These are phyloP conservation scores for Pseudocercospora vitis DNA, from an alignment of 2,329 filamentous ascomycete genomes.

Conservation along the genomic window DNA sequence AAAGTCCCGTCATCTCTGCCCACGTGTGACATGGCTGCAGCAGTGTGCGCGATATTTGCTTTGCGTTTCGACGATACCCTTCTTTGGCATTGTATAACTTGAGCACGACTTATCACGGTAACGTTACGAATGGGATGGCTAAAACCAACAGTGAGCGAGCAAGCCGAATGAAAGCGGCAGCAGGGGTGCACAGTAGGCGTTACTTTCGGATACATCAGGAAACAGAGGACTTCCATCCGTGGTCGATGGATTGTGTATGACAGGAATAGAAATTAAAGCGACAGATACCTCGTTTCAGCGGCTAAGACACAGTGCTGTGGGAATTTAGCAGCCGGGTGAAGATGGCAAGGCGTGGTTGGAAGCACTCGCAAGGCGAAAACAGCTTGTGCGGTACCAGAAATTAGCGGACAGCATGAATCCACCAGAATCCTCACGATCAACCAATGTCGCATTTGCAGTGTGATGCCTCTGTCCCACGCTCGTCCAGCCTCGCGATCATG, in stretches of 20 bases:
- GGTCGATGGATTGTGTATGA: not conserved
- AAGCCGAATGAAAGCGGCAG: constrained; percentile 2
- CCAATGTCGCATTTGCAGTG: no score
- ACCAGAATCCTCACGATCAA: not conserved
- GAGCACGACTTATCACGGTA: constrained; percentile 19
- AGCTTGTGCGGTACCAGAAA: constrained; percentile 7
- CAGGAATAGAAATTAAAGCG: constrained; percentile 3
- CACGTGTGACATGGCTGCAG: constrained; percentile 22
- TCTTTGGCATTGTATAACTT: constrained; percentile 26
- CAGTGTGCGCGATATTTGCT: not conserved
- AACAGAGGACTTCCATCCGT: constrained; percentile 1
- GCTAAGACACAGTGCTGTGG: not conserved
- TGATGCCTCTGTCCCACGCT: no score
- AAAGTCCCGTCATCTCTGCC: constrained; percentile 35
- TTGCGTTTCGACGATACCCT: constrained; percentile 26
- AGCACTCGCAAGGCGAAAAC: not conserved
- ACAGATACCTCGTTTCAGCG: not conserved
- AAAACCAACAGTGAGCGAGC: constrained; percentile 9
- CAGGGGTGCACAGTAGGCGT: constrained; percentile 6
- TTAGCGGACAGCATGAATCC: constrained; percentile 10
- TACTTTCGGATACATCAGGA: not conserved
- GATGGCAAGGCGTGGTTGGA: not conserved
- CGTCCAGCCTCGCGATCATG: no score
- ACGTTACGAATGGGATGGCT: constrained; percentile 18
- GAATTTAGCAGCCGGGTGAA: not conserved